Evolutionary conservation across 495 filamentous ascomycete genomes (phyloP), one percentile per base, ranked within the genome.

Genomic region (Daldinia bambusicola): DNA sequence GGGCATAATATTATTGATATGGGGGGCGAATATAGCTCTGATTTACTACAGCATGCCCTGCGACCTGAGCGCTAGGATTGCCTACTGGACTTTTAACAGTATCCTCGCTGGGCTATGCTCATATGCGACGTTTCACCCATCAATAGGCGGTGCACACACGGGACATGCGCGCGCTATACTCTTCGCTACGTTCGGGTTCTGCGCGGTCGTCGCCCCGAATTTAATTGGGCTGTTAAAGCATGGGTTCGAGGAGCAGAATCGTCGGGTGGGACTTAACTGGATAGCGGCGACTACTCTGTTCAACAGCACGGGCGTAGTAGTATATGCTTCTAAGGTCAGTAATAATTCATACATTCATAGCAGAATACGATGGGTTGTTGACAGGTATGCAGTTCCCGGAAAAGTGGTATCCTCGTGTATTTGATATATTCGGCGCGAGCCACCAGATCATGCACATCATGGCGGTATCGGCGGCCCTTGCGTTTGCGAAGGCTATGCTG

Each of bases 1-100:
- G 51, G 85, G 87, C 16, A 83, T 89, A 53, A 75, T 88, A 13
- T 60, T 85, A 8, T 74, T 88, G 9, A 88, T 87, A 81, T 87
- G 83, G 82, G 78, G 81, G 14, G 80, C 85, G 16, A 83, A 81
- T 59, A 74, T 87, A 13, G 84, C 86, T 9, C 80, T 82, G 7
- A 79, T 86, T 8, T 85, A 86, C 69, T 88, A 86, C 70, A 80
- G 78, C 55, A 85, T 88, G 70, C 31, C 78, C 0, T 48, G 43
- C 18, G 43, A 48, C 8, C 12, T 12, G 6, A 4, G 43, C 2
- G 20, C 3, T 12, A 48, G 10, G 43, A 48, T 48, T 18, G 43
- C 43, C 18, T 48, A 48, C 4, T 48, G 43, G 43, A 22, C 43
- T 9, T 48, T 48, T 5, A 48, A 48, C 18, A 48, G 16, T 13